Evolutionary conservation across 2,329 filamentous ascomycete genomes (phyloP), one percentile per base, ranked within the genome.

Genomic region (Samsoniella hepiali): DNA sequence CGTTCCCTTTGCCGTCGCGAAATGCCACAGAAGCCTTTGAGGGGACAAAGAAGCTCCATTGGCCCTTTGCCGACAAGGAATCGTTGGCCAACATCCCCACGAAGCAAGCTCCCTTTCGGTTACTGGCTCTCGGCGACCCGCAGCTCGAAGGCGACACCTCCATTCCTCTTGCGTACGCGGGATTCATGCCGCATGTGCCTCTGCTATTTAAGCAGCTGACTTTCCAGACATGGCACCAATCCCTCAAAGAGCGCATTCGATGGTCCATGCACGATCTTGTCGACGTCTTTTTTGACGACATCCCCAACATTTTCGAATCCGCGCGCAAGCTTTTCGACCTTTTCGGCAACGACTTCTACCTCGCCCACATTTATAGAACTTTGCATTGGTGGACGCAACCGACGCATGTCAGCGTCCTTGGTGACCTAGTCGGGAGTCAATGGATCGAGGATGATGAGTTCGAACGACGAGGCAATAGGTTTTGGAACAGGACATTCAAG

Each of bases 401-500:
- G 9, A 96, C 91, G 0, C 95, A 99, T 74, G 86, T 95, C 27
- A 88, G 90, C 0, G 93, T 98, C 0, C 81, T 99, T 4, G 95
- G 95, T 3, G 95, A 99, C 73, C 79, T 99, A 64, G 79, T 99
- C 10, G 95, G 95, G 10, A 97, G 93, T 71, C 95, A 99, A 75
- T 99, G 95, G 95, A 90, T 99, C 65, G 84, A 84, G 58, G 88
- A 97, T 72, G 84, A 83, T 36, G 95, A 99, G 76, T 99, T 99
- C 72, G 83, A 86, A 65, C 80, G 81, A 65, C 85, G 95, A 45
- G 89, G 87, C 17, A 76, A 78, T 68, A 81, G 94, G 45, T 97
- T 89, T 77, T 97, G 94, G 94, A 81, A 86, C 64, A 82, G 88
- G 6, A 89, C 95, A 2, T 93, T 97, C 74, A 80, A 76, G n/a